Conservation (phyloP, 768 basidiomycete genomes). For the Tricholoma bakamatsutake region DNA sequence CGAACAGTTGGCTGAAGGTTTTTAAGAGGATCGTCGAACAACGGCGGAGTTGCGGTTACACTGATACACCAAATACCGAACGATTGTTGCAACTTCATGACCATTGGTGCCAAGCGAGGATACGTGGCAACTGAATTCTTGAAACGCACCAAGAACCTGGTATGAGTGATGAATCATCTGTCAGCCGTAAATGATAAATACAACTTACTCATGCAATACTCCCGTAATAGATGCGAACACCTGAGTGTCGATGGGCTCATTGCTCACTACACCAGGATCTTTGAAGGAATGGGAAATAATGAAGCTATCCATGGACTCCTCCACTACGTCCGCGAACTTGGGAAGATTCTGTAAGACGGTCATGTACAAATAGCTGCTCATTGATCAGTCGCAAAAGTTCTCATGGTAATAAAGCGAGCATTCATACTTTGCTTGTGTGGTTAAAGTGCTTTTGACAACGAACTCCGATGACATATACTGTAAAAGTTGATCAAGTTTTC, state of each 20-base stretch:
- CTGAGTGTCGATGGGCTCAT: conserved; percentile 29
- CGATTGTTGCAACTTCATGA: conserved; percentile 40
- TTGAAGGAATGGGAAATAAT: conserved; percentile 32
- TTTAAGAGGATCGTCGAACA: conserved; percentile 42
- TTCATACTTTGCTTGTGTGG: conserved; percentile 44
- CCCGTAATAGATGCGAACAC: conserved; percentile 41
- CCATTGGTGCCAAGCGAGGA: conserved; percentile 35
- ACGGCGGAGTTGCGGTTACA: conserved; percentile 28
- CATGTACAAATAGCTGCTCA: conserved; percentile 37
- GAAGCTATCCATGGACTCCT: conserved; percentile 31
- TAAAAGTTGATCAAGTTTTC: too few relatives aligned
- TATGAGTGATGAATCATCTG: not conserved
- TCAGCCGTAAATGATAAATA: not conserved
- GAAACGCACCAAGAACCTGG: conserved; percentile 48
- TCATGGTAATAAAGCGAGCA: not conserved
- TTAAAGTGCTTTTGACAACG: conserved; percentile 51
- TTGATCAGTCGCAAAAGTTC: conserved; percentile 2
- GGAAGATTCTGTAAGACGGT: conserved; percentile 41
- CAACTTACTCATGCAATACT: conserved; percentile 46
- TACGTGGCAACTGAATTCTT: conserved; percentile 45
- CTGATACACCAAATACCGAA: conserved; percentile 41
- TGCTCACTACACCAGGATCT: conserved; percentile 22
- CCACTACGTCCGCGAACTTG: conserved; percentile 33
- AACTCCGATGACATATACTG: conserved; percentile 58
- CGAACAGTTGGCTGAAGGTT: conserved; percentile 22